A percentile compares a stretch with the other conserved stretches of the same genome.
Conservation (phyloP, 75 land plant species). For the Picea glauca region DNA sequence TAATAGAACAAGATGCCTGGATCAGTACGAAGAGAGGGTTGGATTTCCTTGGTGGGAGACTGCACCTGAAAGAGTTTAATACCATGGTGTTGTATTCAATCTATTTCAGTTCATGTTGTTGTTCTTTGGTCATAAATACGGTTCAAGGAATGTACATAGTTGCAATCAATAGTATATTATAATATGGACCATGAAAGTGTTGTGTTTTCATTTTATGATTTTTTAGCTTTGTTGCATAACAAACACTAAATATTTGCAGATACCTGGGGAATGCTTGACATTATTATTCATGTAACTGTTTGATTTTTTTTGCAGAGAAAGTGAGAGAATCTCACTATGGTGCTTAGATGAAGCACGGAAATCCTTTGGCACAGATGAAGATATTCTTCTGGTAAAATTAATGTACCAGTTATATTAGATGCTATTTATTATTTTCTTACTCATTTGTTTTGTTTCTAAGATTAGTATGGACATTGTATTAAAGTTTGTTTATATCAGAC, state of each 20-base stretch:
- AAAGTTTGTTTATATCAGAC: neutral
- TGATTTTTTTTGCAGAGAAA: conserved; percentile 43
- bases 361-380: conserved; percentile 98
- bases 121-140: neutral
- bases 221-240: neutral
- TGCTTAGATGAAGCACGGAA: conserved; percentile 90
- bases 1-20: no score
- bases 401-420: conserved; percentile 6
- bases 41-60: no score
- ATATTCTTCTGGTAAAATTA: conserved; percentile 76
- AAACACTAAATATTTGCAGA: neutral
- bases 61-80: no score
- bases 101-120: neutral
- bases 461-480: neutral
- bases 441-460: neutral
- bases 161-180: neutral
- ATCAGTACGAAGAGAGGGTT: no score
- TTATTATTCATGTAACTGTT: neutral
- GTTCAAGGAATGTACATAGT: neutral
- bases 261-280: neutral
- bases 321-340: conserved; percentile 55
- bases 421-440: neutral
- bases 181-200: neutral
- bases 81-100: neutral
- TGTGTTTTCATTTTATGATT: neutral